Evolutionary conservation across 768 basidiomycete genomes (phyloP).

Genomic region (Tricholoma hemisulphureum): DNA sequence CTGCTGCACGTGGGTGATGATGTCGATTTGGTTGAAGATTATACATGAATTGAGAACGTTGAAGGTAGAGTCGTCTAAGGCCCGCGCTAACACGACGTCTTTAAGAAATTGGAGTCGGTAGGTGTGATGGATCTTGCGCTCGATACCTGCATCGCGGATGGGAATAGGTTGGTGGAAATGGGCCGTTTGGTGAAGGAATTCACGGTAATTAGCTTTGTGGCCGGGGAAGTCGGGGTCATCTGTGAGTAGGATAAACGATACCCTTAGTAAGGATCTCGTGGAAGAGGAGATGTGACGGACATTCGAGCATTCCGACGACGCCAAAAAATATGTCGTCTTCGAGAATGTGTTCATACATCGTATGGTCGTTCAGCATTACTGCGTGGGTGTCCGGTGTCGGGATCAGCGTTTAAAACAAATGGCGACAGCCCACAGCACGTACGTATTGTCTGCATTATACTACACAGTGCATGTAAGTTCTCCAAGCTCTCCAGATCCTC

Average conservation of each 20-base stretch:
- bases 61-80: constrained; percentile 94
- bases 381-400: constrained; percentile 9
- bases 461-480: constrained; percentile 87
- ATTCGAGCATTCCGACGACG: constrained; percentile 96
- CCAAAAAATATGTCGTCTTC: constrained; percentile 91
- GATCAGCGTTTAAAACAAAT: constrained; percentile 4
- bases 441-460: constrained; percentile 94
- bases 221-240: constrained; percentile 96
- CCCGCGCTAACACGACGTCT: constrained; percentile 94
- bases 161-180: constrained; percentile 87
- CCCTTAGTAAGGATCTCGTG: constrained; percentile 8
- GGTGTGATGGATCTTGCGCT: constrained; percentile 92
- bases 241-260: constrained; percentile 29
- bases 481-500: constrained; percentile 92
- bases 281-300: constrained; percentile 46
- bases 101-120: constrained; percentile 97
- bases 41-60: constrained; percentile 96
- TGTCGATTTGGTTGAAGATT: constrained; percentile 99
- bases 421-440: constrained; percentile 18
- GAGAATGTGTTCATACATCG: constrained; percentile 91
- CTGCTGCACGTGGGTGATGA: constrained; percentile 84
- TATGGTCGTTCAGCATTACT: constrained; percentile 96
- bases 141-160: constrained; percentile 71
- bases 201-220: constrained; percentile 97
- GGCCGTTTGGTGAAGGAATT: constrained; percentile 81